These are phyloP conservation scores for Rossbeevera mucosa DNA, from an alignment of 768 basidiomycete species.

Conservation along the genomic window DNA sequence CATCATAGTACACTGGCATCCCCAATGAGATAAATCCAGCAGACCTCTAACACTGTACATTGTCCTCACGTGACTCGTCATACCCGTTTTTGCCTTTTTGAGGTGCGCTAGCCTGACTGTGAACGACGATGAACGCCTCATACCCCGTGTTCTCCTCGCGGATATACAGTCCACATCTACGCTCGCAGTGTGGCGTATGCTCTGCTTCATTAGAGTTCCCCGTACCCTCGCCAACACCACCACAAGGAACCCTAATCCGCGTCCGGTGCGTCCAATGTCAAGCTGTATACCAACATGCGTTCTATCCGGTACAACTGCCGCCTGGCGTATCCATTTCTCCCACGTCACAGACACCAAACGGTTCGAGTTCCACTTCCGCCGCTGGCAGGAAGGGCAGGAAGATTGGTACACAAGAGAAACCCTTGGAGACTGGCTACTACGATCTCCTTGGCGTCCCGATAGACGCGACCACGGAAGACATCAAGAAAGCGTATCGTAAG, in stretches of 20 bases:
- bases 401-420: constrained; percentile 85
- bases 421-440: constrained; percentile 88
- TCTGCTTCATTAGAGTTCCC: constrained; percentile 59
- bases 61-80: background rate
- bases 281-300: constrained; percentile 54
- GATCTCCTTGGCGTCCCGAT: constrained; percentile 75
- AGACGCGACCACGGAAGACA: constrained; percentile 73
- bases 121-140: constrained; percentile 41
- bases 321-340: constrained; percentile 14
- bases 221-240: constrained; percentile 54
- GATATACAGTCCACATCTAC: constrained; percentile 61
- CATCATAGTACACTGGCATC: background rate
- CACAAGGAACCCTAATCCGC: constrained; percentile 53
- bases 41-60: too few species aligned
- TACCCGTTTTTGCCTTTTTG: background rate
- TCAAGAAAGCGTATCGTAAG: constrained; percentile 88
- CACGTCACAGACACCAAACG: constrained; percentile 15
- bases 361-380: constrained; percentile 16
- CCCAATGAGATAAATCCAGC: too few species aligned
- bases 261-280: constrained; percentile 71
- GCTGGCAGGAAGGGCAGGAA: constrained; percentile 54
- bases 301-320: constrained; percentile 61
- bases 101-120: background rate
- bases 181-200: constrained; percentile 59
- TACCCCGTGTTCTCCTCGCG: constrained; percentile 59